Evolutionary conservation across 306 rosid genomes (phyloP).

Genomic region (Styphnolobium japonicum): DNA sequence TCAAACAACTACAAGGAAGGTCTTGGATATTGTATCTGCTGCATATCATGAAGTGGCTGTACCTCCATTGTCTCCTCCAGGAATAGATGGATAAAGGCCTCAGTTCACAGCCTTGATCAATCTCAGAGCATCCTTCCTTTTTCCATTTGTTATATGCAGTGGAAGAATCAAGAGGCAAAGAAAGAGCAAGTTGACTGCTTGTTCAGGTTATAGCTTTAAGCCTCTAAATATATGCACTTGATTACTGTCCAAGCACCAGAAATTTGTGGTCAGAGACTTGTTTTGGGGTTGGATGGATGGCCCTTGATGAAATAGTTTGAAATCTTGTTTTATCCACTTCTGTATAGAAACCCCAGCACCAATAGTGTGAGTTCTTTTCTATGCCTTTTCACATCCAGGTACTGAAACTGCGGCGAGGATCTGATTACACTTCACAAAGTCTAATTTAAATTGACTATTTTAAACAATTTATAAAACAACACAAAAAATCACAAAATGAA

Average conservation of each 20-base stretch:
- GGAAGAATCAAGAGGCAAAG: slow-evolving; percentile 27
- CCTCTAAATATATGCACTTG: slow-evolving; percentile 16
- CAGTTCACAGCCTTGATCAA: slow-evolving; percentile 27
- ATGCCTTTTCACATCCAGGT: not conserved
- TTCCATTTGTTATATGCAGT: not conserved
- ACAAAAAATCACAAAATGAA: too few species aligned
- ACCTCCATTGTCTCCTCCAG: slow-evolving; percentile 86
- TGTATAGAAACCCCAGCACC: slow-evolving; percentile 25
- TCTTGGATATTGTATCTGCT: slow-evolving; percentile 49
- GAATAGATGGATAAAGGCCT: slow-evolving; percentile 36
- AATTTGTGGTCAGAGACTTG: slow-evolving; percentile 12
- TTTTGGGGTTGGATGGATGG: not conserved
- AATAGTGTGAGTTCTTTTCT: not conserved
- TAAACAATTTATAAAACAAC: too few species aligned
- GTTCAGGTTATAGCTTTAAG: not conserved
- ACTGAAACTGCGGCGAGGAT: not conserved
- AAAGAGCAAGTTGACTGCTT: slow-evolving; percentile 16
- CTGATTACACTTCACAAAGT: not conserved
- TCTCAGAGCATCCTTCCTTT: not conserved
- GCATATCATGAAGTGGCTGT: slow-evolving; percentile 56
- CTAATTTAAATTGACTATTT: too few species aligned
- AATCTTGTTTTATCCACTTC: not conserved
- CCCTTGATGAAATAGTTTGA: not conserved
- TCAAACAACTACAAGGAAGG: slow-evolving; percentile 61
- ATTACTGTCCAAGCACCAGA: slow-evolving; percentile 37